A percentile compares a stretch with the other conserved stretches of the same genome.
Evolutionary conservation across 2,329 filamentous ascomycete species (phyloP).

Genomic region (Cladosporium sp.): DNA sequence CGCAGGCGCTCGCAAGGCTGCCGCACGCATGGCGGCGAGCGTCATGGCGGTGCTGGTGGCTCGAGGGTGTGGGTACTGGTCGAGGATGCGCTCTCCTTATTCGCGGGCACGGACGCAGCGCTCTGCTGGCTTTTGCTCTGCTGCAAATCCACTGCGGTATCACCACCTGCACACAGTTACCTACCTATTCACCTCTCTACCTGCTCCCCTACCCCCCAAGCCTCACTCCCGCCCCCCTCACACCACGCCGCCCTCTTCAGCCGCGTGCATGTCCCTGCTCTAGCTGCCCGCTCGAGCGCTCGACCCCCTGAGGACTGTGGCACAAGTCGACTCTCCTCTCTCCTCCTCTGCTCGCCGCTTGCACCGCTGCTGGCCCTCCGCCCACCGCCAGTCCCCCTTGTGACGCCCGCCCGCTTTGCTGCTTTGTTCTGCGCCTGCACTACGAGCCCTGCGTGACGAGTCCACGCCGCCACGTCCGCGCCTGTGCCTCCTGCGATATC

Average conservation of each 20-base stretch:
- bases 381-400: background rate
- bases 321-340: background rate
- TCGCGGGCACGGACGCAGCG: background rate
- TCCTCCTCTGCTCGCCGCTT: background rate
- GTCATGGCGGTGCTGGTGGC: background rate
- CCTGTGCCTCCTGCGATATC: background rate
- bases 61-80: background rate
- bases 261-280: constrained; percentile 11
- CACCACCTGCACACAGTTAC: background rate
- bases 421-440: constrained; percentile 9
- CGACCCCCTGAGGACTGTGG: background rate
- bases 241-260: background rate
- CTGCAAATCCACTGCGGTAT: background rate
- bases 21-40: background rate
- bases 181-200: background rate
- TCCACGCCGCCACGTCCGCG: constrained; percentile 6
- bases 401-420: background rate
- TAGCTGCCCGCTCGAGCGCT: constrained; percentile 5
- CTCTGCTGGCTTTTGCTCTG: background rate
- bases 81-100: background rate
- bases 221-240: background rate
- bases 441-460: constrained; percentile 8
- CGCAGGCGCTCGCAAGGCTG: background rate
- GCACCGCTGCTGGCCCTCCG: background rate
- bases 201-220: background rate